Evolutionary conservation across 1,139 yeast species (phyloP).

Genomic region (Entelexis paramagnoliae): DNA sequence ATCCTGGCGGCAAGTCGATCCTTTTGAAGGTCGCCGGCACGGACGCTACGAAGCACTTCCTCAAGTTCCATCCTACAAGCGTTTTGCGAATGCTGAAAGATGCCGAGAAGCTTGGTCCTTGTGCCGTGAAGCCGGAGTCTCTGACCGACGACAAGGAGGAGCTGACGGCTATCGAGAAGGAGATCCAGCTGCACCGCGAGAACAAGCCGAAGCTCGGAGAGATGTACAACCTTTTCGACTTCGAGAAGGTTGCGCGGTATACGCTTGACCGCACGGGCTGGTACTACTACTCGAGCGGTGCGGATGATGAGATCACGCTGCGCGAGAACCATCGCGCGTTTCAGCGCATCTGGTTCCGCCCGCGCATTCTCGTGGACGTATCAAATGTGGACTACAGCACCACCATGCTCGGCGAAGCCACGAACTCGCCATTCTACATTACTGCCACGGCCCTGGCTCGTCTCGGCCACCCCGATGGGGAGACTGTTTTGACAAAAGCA

Average conservation of each 20-base stretch:
- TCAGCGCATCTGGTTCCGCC: slow-evolving; percentile 78
- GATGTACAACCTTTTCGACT: slow-evolving; percentile 63
- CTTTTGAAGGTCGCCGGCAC: slow-evolving; percentile 74
- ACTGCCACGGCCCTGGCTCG: slow-evolving; percentile 51
- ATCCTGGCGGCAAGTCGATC: slow-evolving; percentile 81
- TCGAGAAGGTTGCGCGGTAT: slow-evolving; percentile 73
- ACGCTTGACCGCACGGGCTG: slow-evolving; percentile 70
- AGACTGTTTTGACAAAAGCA: slow-evolving; percentile 42
- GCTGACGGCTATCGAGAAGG: slow-evolving; percentile 18
- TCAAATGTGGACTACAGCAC: slow-evolving; percentile 44
- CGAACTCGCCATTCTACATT: slow-evolving; percentile 44
- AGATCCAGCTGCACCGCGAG: slow-evolving; percentile 26
- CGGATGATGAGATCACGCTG: slow-evolving; percentile 83
- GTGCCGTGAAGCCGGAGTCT: slow-evolving; percentile 18
- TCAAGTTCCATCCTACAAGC: slow-evolving; percentile 78
- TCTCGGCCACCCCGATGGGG: slow-evolving; percentile 50
- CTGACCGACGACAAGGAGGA: slow-evolving; percentile 19
- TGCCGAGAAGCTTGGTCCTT: slow-evolving; percentile 36
- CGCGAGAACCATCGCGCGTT: slow-evolving; percentile 85
- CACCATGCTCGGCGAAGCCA: slow-evolving; percentile 41
- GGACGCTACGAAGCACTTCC: slow-evolving; percentile 81
- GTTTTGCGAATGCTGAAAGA: slow-evolving; percentile 47
- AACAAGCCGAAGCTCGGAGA: slow-evolving; percentile 58
- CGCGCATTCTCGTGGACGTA: slow-evolving; percentile 68
- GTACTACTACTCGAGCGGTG: slow-evolving; percentile 86